Percentiles rank a stretch among this genome's conserved stretches.
Evolutionary conservation across 169 alveolate genomes (phyloP).

Genomic region (Babesia divergens): DNA sequence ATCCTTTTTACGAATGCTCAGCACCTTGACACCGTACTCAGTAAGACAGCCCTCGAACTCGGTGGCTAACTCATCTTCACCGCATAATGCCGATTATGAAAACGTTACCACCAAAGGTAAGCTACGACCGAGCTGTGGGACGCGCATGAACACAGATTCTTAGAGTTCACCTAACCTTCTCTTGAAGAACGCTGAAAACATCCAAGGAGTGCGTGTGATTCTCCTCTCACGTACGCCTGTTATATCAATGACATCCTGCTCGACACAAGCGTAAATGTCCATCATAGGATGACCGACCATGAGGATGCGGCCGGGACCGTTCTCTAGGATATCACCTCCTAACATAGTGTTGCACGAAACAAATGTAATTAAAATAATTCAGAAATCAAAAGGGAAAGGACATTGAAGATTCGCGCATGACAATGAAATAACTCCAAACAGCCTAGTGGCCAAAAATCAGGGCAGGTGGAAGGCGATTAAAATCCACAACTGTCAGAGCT

Average conservation of each 20-base stretch:
- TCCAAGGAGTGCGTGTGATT: not conserved
- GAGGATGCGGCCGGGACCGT: not conserved
- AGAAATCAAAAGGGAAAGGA: no score
- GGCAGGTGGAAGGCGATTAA: no score
- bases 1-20: not conserved
- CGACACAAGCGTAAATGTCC: not conserved
- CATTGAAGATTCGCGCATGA: no score
- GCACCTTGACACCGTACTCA: not conserved
- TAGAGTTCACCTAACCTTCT: not conserved
- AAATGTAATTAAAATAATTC: no score
- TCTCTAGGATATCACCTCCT: not conserved
- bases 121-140: constrained; percentile 4
- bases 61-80: not conserved
- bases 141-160: not conserved
- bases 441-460: no score
- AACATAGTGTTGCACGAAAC: not conserved
- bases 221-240: not conserved
- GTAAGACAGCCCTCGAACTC: not conserved
- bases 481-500: no score
- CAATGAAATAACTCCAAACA: no score
- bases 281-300: constrained; percentile 3
- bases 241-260: not conserved
- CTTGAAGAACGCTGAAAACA: not conserved
- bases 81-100: not conserved
- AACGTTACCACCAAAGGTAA: not conserved